Evolutionary conservation across 768 basidiomycete genomes (phyloP).

Genomic region (Lactifluus pinguis): DNA sequence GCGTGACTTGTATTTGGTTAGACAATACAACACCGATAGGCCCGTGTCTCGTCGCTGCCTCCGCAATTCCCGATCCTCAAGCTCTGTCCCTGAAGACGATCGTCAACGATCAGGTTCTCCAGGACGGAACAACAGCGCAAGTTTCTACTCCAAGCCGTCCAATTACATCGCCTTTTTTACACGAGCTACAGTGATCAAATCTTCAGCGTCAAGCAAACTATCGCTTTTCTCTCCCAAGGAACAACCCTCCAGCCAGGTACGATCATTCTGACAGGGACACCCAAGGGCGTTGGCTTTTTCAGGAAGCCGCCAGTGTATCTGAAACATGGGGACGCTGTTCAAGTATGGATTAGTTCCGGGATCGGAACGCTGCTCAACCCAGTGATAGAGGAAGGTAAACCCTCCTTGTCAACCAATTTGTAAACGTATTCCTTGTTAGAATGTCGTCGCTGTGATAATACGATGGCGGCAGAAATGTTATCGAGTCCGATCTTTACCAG

Average conservation of each 20-base stretch:
- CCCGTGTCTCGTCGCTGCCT: slow-evolving; percentile 67
- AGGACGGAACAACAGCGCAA: slow-evolving; percentile 74
- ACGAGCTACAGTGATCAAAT: slow-evolving; percentile 57
- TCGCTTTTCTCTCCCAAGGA: slow-evolving; percentile 75
- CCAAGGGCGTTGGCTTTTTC: slow-evolving; percentile 74
- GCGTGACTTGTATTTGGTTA: slow-evolving; percentile 20
- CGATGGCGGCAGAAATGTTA: neutral
- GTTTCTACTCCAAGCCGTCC: slow-evolving; percentile 22
- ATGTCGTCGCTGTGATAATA: neutral
- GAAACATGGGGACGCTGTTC: slow-evolving; percentile 64
- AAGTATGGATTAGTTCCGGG: slow-evolving; percentile 58
- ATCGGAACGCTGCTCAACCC: slow-evolving; percentile 76
- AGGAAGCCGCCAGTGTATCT: slow-evolving; percentile 62
- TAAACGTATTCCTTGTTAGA: slow-evolving; percentile 17
- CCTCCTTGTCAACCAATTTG: slow-evolving; percentile 31
- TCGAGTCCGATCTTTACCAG: neutral
- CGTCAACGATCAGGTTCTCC: slow-evolving; percentile 59
- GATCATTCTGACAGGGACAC: slow-evolving; percentile 76
- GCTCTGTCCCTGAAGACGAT: slow-evolving; percentile 49
- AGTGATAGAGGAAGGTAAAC: slow-evolving; percentile 56
- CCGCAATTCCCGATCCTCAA: slow-evolving; percentile 57
- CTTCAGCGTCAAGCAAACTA: slow-evolving; percentile 67
- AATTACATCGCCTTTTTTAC: neutral
- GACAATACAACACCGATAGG: slow-evolving; percentile 71
- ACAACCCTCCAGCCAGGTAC: slow-evolving; percentile 78